A percentile compares a stretch with the other conserved stretches of the same genome.
Conservation (phyloP, 805 yeast species). For the Kodamaea fukazawae region DNA sequence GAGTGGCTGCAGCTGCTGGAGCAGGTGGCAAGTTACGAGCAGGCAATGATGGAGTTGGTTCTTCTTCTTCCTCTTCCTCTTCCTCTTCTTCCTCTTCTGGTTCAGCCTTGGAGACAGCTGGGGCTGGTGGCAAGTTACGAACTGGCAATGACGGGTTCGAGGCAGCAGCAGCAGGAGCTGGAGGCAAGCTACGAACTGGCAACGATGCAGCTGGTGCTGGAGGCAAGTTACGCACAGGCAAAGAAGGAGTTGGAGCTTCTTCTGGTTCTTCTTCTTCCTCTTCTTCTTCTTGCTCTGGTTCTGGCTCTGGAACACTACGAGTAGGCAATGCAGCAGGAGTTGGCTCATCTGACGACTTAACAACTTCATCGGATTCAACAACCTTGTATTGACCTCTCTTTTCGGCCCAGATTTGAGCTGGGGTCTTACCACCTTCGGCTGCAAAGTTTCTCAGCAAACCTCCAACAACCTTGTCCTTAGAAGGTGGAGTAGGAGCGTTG, state of each 20-base stretch:
- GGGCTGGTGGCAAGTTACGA: constrained; percentile 13
- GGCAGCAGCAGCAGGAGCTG: constrained; percentile 11
- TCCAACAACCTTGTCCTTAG: constrained; percentile 47
- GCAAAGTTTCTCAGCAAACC: constrained; percentile 65
- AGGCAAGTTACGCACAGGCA: constrained; percentile 16
- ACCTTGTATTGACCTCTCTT: constrained; percentile 66
- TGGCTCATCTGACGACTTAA: constrained; percentile 38
- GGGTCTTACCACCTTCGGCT: constrained; percentile 76
- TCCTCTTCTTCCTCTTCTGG: constrained; percentile 24
- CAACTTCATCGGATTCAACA: constrained; percentile 24
- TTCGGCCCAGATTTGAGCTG: constrained; percentile 96
- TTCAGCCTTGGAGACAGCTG: constrained; percentile 15
- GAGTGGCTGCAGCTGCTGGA: constrained; percentile 15
- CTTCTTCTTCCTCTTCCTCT: constrained; percentile 25
- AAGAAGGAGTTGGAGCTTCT: constrained; percentile 14
- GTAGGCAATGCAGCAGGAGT: constrained; percentile 15
- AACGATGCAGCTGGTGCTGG: constrained; percentile 16
- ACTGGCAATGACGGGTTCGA: constrained; percentile 8
- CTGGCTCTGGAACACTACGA: constrained; percentile 20
- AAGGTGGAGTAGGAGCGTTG: constrained; percentile 25
- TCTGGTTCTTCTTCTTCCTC: constrained; percentile 48
- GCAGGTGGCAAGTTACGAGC: constrained; percentile 5
- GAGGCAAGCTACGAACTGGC: constrained; percentile 12
- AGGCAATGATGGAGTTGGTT: constrained; percentile 18
- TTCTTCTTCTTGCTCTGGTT: constrained; percentile 11